Conservation (phyloP, 805 yeast genomes). For the Candida hungchunana region DNA sequence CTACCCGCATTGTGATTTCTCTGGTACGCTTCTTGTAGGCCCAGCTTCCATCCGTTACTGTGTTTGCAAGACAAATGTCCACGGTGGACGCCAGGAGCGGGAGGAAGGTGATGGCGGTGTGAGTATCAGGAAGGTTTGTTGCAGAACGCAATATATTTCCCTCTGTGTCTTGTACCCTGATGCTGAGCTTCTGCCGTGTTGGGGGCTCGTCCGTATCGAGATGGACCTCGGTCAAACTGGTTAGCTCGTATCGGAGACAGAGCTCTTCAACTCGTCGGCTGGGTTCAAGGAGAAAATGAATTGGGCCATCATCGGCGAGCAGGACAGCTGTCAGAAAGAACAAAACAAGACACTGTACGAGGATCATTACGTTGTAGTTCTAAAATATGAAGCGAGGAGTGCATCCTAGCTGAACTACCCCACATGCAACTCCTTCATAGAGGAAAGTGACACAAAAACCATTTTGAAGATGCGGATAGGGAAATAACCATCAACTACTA, state of each 20-base stretch:
- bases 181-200: slow-evolving; percentile 8
- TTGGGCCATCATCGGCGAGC: background rate
- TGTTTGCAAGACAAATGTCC: slow-evolving; percentile 29
- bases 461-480: no score
- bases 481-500: no score
- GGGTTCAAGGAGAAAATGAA: slow-evolving; percentile 4
- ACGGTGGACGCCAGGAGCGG: slow-evolving; percentile 11
- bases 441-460: no score
- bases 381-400: no score
- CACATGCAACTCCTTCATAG: no score
- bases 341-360: no score
- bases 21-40: slow-evolving; percentile 19
- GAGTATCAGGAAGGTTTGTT: slow-evolving; percentile 8
- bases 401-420: no score
- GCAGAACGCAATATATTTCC: slow-evolving; percentile 10
- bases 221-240: slow-evolving; percentile 14
- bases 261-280: background rate
- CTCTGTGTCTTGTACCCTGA: slow-evolving; percentile 9
- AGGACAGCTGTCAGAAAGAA: no score
- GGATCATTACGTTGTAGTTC: no score
- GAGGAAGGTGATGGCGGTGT: slow-evolving; percentile 11
- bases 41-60: slow-evolving; percentile 34
- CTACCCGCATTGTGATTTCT: slow-evolving; percentile 4
- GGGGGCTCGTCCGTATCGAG: slow-evolving; percentile 10
- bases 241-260: slow-evolving; percentile 7